Evolutionary conservation across 2,329 filamentous ascomycete genomes (phyloP), one percentile per base, ranked within the genome.

Genomic region (Paradendryphiella salina): DNA sequence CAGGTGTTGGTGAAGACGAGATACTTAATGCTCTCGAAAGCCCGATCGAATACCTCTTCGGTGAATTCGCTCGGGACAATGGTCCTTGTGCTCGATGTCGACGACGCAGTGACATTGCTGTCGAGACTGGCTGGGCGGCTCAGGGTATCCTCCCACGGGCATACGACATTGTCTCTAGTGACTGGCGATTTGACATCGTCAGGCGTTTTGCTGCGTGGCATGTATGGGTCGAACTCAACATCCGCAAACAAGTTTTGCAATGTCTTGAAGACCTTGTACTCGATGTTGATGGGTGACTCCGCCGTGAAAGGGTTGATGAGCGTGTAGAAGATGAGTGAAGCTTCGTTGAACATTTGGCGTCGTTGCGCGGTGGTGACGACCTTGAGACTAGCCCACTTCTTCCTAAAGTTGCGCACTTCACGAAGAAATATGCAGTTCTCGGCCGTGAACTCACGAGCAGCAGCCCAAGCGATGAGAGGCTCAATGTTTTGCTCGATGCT

Each of bases 1-100:
- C 70, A 73, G 1, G 70, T 72, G 48, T 73, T 73, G 8, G 70
- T 72, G 54, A 72, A 72, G 21, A 73, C 65, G 3, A 73, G 64
- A 29, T 72, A 72, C 46, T 72, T 73, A 52, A 73, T 73, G 42
- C 70, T 72, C 15, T 72, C 70, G 32, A 66, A 72, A 6, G 70
- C 70, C 1, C 65, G 51, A 23, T 72, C 70, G 45, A 72, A 73
- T 0, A 72, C 52, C 2, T 67, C 60, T 1, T 67, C 66, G 5
- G 60, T 67, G 38, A 73, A 73, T 5, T 72, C 62, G 52, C 65
- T 69, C 4, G 71, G 71, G 2, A 73, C 68, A 31, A 71, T 62
- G 14, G 56, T 64, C 26, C 44, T 49, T 2, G 57, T 64, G 42
- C 65, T 66, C 7, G 61, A 42, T 9, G 57, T 63, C 20, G 61